Evolutionary conservation across 2,329 filamentous ascomycete genomes (phyloP).

Genomic region (Neofusicoccum ribis): DNA sequence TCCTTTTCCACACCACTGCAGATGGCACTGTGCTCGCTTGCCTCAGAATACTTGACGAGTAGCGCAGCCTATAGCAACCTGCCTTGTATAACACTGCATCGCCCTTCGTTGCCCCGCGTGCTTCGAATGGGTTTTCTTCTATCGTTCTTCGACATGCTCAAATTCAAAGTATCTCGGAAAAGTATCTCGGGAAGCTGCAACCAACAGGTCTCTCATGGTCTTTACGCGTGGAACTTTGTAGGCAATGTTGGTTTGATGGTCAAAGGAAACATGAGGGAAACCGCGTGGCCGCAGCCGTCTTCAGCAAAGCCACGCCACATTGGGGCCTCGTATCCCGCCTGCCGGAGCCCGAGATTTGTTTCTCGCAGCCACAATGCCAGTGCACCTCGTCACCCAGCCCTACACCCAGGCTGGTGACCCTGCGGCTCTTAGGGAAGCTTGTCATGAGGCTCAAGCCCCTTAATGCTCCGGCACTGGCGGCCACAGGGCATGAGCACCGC

Average conservation of each 20-base stretch:
- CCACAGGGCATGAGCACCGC: not conserved
- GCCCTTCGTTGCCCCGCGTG: too few species aligned
- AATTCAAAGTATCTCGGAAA: too few species aligned
- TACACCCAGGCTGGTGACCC: not conserved
- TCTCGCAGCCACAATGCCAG: slow-evolving; percentile 12
- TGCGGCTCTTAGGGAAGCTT: not conserved
- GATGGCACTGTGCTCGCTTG: too few species aligned
- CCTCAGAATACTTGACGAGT: too few species aligned
- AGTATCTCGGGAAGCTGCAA: too few species aligned
- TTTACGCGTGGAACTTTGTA: too few species aligned
- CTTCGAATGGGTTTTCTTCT: too few species aligned
- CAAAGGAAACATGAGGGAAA: not conserved
- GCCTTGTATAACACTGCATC: too few species aligned
- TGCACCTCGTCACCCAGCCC: slow-evolving; percentile 8
- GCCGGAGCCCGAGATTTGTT: slow-evolving; percentile 4
- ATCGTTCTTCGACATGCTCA: too few species aligned
- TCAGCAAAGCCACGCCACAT: not conserved
- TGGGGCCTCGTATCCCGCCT: not conserved
- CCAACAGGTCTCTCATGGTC: too few species aligned
- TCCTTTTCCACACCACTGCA: too few species aligned
- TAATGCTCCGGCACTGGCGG: not conserved
- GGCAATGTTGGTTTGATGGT: not conserved
- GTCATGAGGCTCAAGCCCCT: slow-evolving; percentile 13
- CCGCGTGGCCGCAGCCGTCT: not conserved
- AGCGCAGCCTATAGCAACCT: too few species aligned